Evolutionary conservation across 176 grass and related monocot species (phyloP).

Genomic region (Ensete ventricosum): DNA sequence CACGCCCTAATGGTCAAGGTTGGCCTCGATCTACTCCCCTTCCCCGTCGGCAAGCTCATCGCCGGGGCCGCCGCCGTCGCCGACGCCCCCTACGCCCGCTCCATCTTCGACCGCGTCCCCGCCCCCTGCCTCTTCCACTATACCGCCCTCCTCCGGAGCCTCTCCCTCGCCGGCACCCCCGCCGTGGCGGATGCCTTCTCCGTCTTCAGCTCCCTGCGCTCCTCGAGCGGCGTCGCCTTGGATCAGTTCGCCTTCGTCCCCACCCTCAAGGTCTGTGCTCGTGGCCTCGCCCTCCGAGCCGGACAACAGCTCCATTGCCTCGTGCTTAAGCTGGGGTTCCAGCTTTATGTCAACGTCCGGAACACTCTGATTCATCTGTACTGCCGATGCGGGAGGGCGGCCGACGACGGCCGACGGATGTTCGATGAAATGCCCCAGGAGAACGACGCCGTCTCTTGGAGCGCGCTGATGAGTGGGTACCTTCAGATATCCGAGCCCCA

Average conservation of each 20-base stretch:
- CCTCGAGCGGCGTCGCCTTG: conserved; percentile 20
- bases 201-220: conserved; percentile 35
- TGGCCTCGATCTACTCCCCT: conserved; percentile 36
- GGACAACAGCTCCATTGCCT: conserved; percentile 42
- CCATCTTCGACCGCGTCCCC: conserved; percentile 38
- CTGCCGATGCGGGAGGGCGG: conserved; percentile 8
- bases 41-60: conserved; percentile 47
- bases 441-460: conserved; percentile 35
- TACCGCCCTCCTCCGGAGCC: background rate
- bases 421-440: conserved; percentile 41
- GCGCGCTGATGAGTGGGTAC: conserved; percentile 41
- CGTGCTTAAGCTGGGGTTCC: conserved; percentile 31
- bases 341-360: conserved; percentile 22
- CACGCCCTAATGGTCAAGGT: conserved; percentile 43
- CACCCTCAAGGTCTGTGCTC: conserved; percentile 41
- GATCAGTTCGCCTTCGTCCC: conserved; percentile 52
- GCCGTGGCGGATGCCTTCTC: conserved; percentile 33
- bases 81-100: conserved; percentile 33
- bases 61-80: conserved; percentile 30
- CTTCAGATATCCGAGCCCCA: conserved; percentile 9
- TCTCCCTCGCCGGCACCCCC: conserved; percentile 18
- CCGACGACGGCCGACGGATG: conserved; percentile 11
- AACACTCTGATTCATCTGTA: conserved; percentile 54
- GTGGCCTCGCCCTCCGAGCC: background rate
- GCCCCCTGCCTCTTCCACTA: conserved; percentile 16